Evolutionary conservation across 2,329 filamentous ascomycete species (phyloP), one percentile per base, ranked within the genome.

Genomic region (Chalaropsis thielavioides): DNA sequence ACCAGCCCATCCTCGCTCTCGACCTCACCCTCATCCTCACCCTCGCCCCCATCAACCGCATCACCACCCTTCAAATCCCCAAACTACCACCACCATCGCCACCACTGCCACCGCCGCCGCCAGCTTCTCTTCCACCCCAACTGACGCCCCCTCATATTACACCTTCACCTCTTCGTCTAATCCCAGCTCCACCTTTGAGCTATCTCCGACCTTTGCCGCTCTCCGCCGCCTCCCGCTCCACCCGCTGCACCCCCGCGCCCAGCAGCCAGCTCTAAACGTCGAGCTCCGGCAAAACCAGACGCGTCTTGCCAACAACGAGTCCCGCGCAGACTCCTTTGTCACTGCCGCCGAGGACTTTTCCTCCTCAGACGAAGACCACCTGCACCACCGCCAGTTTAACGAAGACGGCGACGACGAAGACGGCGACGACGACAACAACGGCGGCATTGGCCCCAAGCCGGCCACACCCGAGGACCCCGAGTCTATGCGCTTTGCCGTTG

Each of bases 261-360:
- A 62, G 24, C 61, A 63, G n/a, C 17, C 35, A 15, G 24, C 41
- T 8, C 61, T 63, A 22, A 61, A 60, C n/a, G 41, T 60, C 5
- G 64, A 66, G 5, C 44, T 60, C 19, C 61, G 64, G n/a, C 40
- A 63, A 4, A 60, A 66, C 43, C 61, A 65, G 31, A 31, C 63
- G n/a, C 56, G 63, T 43, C 56, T 65, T 24, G 40, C 31, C 22
- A 61, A 64, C 31, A 67, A 61, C 58, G 65, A 67, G 44, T 64
- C 62, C 19, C 62, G 65, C 35, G 65, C 65, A 7, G 65, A 67
- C 24, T 67, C 65, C 11, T 67, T 67, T 62, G 65, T 67, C 8
- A 67, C 65, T n/a, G 65, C 65, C n/a, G 65, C 59, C 44, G 65
- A 67, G 38, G 65, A 67, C 58, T 64, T 67, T 62, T 67, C 65